These are phyloP conservation scores for Tuber magnatum DNA, from an alignment of 495 filamentous ascomycete genomes.

Conservation along the genomic window DNA sequence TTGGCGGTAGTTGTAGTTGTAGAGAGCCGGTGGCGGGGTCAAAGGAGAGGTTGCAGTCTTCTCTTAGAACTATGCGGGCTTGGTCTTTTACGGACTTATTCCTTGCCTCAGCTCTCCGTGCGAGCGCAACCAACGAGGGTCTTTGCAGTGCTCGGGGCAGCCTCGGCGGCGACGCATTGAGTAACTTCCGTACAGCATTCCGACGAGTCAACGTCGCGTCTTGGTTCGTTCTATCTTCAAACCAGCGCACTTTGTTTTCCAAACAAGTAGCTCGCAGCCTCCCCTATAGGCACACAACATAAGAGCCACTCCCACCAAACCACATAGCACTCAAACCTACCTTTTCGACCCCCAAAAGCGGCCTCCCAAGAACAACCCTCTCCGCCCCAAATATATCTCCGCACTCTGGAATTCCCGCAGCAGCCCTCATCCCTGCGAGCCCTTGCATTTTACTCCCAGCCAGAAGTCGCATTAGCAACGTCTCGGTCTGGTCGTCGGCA, in stretches of 20 bases:
- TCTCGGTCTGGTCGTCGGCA: constrained; percentile 80
- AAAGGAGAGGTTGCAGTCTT: constrained; percentile 44
- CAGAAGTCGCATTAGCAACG: constrained; percentile 73
- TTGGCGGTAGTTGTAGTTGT: constrained; percentile 42
- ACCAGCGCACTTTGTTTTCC: constrained; percentile 59
- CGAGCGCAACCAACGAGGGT: constrained; percentile 54
- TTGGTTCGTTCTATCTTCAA: constrained; percentile 78
- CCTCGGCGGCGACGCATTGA: constrained; percentile 40
- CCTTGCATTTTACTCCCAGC: constrained; percentile 72
- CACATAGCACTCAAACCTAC: constrained; percentile 28
- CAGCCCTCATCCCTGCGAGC: constrained; percentile 59
- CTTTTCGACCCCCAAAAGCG: constrained; percentile 69
- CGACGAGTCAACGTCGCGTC: constrained; percentile 68
- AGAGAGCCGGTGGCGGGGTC: constrained; percentile 44
- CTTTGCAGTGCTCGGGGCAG: constrained; percentile 66
- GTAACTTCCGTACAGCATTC: constrained; percentile 69
- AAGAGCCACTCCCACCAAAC: constrained; percentile 7
- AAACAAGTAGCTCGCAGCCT: constrained; percentile 66
- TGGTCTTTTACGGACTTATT: constrained; percentile 38
- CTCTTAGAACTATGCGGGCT: constrained; percentile 43
- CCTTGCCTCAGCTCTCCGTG: constrained; percentile 42
- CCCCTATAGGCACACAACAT: constrained; percentile 55
- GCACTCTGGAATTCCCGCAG: constrained; percentile 72
- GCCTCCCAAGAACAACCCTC: constrained; percentile 61
- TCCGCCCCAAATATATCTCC: constrained; percentile 63